Percentiles rank a stretch among this genome's conserved stretches.
phyloP scores from a whole-genome alignment of 2,329 filamentous ascomycete genomes.

The Metarhizium brunneum region DNA sequence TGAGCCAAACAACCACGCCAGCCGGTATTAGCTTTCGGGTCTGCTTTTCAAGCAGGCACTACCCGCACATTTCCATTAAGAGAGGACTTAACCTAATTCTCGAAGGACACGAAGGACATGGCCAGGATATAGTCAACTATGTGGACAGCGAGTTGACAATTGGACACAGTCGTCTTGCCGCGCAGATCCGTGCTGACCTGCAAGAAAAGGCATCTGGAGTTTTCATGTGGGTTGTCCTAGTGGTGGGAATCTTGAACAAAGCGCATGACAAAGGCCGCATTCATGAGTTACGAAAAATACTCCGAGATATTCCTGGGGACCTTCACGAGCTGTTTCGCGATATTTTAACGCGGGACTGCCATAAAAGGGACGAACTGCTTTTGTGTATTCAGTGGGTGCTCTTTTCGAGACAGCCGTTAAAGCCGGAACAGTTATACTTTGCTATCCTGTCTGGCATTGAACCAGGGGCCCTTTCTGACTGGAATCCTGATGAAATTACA shows the following conservation, averaged over 20 bases:
- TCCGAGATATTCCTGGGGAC: slow-evolving; percentile 25
- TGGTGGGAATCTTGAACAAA: slow-evolving; percentile 2
- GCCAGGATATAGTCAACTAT: slow-evolving; percentile 15
- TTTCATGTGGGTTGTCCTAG: slow-evolving; percentile 7
- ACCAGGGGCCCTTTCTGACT: neutral
- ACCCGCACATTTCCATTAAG: slow-evolving; percentile 27
- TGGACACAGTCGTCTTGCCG: slow-evolving; percentile 16
- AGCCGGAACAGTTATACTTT: slow-evolving; percentile 32
- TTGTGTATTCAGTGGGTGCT: slow-evolving; percentile 44
- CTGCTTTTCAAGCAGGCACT: slow-evolving; percentile 36
- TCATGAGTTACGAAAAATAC: slow-evolving; percentile 14
- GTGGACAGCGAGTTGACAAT: slow-evolving; percentile 17
- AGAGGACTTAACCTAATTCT: slow-evolving; percentile 16
- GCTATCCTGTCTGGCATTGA: slow-evolving; percentile 5
- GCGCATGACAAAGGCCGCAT: slow-evolving; percentile 10
- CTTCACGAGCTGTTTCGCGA: slow-evolving; percentile 40
- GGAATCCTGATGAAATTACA: neutral
- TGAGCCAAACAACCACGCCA: slow-evolving; percentile 19
- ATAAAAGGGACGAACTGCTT: slow-evolving; percentile 29
- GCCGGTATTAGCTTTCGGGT: slow-evolving; percentile 17
- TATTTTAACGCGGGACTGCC: slow-evolving; percentile 37
- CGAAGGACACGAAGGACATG: slow-evolving; percentile 16
- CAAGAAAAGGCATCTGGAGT: slow-evolving; percentile 1
- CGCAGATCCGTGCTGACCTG: neutral
- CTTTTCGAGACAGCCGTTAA: slow-evolving; percentile 34